These are phyloP conservation scores for Mortierella polycephala DNA, from an alignment of 371 early-diverging fungal genomes.

Conservation along the genomic window DNA sequence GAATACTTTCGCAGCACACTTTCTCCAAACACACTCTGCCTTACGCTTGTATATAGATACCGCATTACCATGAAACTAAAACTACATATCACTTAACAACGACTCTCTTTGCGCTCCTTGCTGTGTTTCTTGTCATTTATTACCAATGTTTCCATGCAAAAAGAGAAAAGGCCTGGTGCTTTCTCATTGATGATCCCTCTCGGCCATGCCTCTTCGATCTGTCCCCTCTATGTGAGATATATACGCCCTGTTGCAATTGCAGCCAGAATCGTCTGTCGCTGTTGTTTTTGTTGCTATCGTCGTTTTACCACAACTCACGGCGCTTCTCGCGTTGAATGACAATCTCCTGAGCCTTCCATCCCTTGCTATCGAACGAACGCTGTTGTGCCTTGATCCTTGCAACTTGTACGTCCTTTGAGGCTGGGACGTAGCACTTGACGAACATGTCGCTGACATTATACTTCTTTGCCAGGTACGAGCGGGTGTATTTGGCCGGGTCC, in stretches of 20 bases:
- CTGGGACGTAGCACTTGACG: slow-evolving; percentile 48
- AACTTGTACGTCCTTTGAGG: slow-evolving; percentile 37
- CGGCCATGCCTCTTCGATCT: background rate
- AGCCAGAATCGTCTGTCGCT: background rate
- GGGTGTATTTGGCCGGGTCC: slow-evolving; percentile 57
- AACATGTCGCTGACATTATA: slow-evolving; percentile 54
- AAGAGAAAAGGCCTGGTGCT: background rate
- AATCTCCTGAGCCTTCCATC: slow-evolving; percentile 53
- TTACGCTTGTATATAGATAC: background rate
- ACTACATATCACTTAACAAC: too few species aligned
- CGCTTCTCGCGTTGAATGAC: slow-evolving; percentile 50
- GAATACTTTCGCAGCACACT: background rate
- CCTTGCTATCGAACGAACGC: slow-evolving; percentile 44
- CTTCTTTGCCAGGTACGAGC: slow-evolving; percentile 54
- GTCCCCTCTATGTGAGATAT: background rate
- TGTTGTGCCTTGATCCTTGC: slow-evolving; percentile 47
- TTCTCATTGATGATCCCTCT: too few species aligned
- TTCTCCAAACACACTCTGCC: background rate
- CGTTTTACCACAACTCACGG: slow-evolving; percentile 46
- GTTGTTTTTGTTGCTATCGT: background rate
- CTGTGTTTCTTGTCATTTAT: too few species aligned
- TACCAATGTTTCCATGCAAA: background rate
- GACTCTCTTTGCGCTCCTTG: too few species aligned
- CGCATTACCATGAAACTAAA: too few species aligned
- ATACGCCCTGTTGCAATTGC: background rate